A percentile compares a stretch with the other conserved stretches of the same genome.
Conservation (phyloP, 208 protist genomes). For the Trypanosoma caninum region DNA sequence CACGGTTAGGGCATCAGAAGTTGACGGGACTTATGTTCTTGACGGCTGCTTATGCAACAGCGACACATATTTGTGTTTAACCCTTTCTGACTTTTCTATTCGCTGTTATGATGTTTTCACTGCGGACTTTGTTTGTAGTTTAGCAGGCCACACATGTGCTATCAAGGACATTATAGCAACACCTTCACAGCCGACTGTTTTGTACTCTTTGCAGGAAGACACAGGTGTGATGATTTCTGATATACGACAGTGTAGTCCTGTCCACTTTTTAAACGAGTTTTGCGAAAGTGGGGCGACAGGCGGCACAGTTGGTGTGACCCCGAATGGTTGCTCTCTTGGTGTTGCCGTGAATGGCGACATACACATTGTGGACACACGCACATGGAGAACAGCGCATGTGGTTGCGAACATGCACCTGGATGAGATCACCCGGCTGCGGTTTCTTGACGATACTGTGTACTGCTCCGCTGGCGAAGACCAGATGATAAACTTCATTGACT, state of each 20-base stretch:
- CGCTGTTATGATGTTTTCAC: conserved; percentile 61
- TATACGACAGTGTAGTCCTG: conserved; percentile 36
- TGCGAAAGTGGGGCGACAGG: conserved; percentile 32
- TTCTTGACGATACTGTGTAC: conserved; percentile 48
- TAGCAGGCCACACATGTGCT: conserved; percentile 58
- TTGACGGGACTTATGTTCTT: conserved; percentile 54
- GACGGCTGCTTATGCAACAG: conserved; percentile 67
- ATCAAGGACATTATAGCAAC: conserved; percentile 59
- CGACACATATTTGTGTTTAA: conserved; percentile 44
- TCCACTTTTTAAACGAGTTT: conserved; percentile 67
- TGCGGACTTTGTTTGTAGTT: conserved; percentile 37
- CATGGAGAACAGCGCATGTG: conserved; percentile 36
- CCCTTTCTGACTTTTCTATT: conserved; percentile 52
- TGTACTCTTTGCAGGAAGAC: conserved; percentile 76
- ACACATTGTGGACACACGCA: conserved; percentile 66
- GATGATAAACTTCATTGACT: conserved; percentile 83
- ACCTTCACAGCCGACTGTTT: conserved; percentile 35
- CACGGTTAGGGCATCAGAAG: conserved; percentile 30
- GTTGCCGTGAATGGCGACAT: conserved; percentile 53
- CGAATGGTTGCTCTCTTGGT: conserved; percentile 36
- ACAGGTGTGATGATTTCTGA: conserved; percentile 79
- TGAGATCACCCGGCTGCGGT: conserved; percentile 78
- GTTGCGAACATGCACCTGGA: conserved; percentile 73
- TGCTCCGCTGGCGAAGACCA: conserved; percentile 85
- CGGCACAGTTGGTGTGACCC: conserved; percentile 44